Conservation (phyloP, 352 stramenopile species). For the Phytophthora meadii region DNA sequence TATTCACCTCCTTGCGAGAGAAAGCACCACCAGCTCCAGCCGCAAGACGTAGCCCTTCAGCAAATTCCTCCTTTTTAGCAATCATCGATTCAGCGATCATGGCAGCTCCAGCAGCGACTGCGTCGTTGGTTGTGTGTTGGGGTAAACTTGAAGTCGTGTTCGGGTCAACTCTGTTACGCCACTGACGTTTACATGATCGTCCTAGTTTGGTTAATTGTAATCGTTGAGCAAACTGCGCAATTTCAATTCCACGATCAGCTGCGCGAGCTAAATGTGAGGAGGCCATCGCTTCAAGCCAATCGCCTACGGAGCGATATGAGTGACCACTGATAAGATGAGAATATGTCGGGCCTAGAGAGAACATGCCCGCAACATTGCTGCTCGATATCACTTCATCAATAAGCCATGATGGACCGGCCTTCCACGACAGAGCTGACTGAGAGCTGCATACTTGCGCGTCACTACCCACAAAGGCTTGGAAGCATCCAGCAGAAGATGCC, state of each 20-base stretch:
- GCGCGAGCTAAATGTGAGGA: conserved; percentile 63
- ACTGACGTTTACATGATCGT: conserved; percentile 54
- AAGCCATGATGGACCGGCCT: conserved; percentile 70
- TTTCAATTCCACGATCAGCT: conserved; percentile 65
- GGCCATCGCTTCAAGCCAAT: conserved; percentile 76
- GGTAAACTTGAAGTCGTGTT: conserved; percentile 10
- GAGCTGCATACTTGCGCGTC: conserved; percentile 76
- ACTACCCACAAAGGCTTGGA: conserved; percentile 78
- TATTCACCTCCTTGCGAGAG: conserved; percentile 47
- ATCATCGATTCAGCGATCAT: conserved; percentile 37
- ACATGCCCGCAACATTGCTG: conserved; percentile 63
- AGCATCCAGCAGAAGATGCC: conserved; percentile 41
- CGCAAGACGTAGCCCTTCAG: conserved; percentile 42
- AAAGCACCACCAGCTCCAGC: conserved; percentile 6
- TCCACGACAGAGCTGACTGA: conserved; percentile 71
- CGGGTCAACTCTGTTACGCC: conserved; percentile 39
- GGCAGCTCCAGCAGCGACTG: conserved; percentile 11
- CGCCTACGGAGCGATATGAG: conserved; percentile 64
- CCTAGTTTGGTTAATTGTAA: conserved; percentile 56
- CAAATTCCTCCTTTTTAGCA: conserved; percentile 53
- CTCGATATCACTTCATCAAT: conserved; percentile 61
- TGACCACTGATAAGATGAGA: conserved; percentile 69
- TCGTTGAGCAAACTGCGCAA: conserved; percentile 49
- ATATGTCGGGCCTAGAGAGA: conserved; percentile 71
- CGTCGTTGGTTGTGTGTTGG: conserved; percentile 18